These are phyloP conservation scores for Pseudogymnoascus sp. DNA, from an alignment of 2,329 filamentous ascomycete species.

Conservation along the genomic window DNA sequence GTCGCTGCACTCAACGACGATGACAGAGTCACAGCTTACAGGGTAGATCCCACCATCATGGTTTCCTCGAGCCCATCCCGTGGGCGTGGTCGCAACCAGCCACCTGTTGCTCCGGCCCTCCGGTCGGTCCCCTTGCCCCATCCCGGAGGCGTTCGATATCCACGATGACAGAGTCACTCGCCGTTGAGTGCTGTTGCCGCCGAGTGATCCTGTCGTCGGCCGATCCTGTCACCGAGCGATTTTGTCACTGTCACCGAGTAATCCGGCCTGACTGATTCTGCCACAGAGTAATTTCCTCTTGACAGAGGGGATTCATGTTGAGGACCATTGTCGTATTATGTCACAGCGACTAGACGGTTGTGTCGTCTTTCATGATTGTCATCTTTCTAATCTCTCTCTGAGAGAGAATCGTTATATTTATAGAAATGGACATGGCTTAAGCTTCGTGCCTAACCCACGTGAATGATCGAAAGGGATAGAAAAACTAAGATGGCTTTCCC, in stretches of 20 bases:
- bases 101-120: no score
- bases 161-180: no score
- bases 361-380: background rate
- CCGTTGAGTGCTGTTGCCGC: background rate
- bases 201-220: background rate
- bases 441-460: no score
- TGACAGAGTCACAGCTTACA: no score
- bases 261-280: background rate
- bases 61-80: no score
- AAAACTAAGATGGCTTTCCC: background rate
- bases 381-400: background rate
- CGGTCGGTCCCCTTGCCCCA: no score
- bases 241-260: background rate
- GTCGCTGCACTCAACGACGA: no score
- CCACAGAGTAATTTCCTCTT: background rate
- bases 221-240: background rate
- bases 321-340: background rate
- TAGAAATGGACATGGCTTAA: background rate
- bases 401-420: background rate
- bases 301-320: background rate
- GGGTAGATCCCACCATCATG: no score
- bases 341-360: background rate
- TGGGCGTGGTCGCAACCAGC: no score
- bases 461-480: background rate
- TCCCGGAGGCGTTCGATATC: no score